phyloP scores from a whole-genome alignment of 2,329 filamentous ascomycete genomes.

The Fulvia fulva region DNA sequence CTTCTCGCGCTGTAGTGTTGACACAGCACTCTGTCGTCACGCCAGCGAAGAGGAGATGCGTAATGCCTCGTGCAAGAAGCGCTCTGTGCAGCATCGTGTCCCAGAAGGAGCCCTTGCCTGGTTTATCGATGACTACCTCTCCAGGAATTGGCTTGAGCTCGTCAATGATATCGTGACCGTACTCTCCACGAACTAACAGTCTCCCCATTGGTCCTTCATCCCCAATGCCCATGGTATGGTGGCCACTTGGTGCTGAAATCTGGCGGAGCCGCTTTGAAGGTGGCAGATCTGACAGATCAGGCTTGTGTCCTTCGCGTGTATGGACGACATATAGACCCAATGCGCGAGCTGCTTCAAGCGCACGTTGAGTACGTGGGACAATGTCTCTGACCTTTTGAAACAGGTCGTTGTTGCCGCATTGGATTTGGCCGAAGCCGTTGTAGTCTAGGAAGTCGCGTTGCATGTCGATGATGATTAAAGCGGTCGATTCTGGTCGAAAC shows the following conservation, averaged over 20 bases:
- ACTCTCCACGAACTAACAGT: slow-evolving; percentile 51
- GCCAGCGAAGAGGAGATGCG: slow-evolving; percentile 55
- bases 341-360: slow-evolving; percentile 41
- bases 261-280: slow-evolving; percentile 50
- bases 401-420: slow-evolving; percentile 39
- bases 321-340: slow-evolving; percentile 47
- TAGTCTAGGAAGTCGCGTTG: slow-evolving; percentile 50
- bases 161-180: slow-evolving; percentile 54
- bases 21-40: slow-evolving; percentile 60
- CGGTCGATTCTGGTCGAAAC: slow-evolving; percentile 46
- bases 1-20: slow-evolving; percentile 53
- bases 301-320: slow-evolving; percentile 48
- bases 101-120: slow-evolving; percentile 58
- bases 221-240: slow-evolving; percentile 48
- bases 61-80: slow-evolving; percentile 53
- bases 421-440: slow-evolving; percentile 50
- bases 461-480: slow-evolving; percentile 51
- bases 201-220: slow-evolving; percentile 53
- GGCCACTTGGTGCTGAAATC: slow-evolving; percentile 43
- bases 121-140: slow-evolving; percentile 56
- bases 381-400: slow-evolving; percentile 27
- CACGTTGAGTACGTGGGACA: slow-evolving; percentile 27
- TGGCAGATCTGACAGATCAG: slow-evolving; percentile 52
- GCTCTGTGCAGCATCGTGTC: slow-evolving; percentile 52
- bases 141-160: slow-evolving; percentile 50